Conservation (phyloP, 2,329 filamentous ascomycete species). For the Fusarium liriodendri region DNA sequence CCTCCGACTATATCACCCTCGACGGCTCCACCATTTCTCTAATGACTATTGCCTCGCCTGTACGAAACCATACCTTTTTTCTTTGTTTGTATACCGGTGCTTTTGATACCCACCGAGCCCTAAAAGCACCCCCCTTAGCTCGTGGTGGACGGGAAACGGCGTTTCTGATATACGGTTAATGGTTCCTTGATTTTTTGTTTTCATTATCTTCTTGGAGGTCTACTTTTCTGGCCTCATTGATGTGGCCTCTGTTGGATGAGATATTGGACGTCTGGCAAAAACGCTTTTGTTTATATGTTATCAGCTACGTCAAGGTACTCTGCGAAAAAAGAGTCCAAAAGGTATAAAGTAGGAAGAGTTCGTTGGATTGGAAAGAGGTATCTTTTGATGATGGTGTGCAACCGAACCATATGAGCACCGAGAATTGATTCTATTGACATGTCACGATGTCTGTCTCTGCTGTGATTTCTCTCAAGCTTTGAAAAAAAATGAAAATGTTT, state of each 20-base stretch:
- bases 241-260: slow-evolving; percentile 23
- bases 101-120: slow-evolving; percentile 45
- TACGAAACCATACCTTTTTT: slow-evolving; percentile 20
- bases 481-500: background rate
- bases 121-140: slow-evolving; percentile 30
- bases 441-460: background rate
- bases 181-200: slow-evolving; percentile 5
- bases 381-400: slow-evolving; percentile 27
- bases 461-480: background rate
- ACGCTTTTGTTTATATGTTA: slow-evolving; percentile 1
- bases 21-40: slow-evolving; percentile 19
- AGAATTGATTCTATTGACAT: slow-evolving; percentile 17
- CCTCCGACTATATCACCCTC: background rate
- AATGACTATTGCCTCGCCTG: slow-evolving; percentile 31
- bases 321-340: background rate
- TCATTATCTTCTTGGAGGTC: background rate
- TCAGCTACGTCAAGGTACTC: background rate
- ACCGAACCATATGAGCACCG: slow-evolving; percentile 15
- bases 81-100: slow-evolving; percentile 32
- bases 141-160: slow-evolving; percentile 38
- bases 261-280: slow-evolving; percentile 1
- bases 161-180: slow-evolving; percentile 20
- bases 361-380: slow-evolving; percentile 4
- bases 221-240: background rate
- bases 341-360: slow-evolving; percentile 4